Conservation (phyloP, 495 filamentous ascomycete genomes). For the Sporormia fimetaria region DNA sequence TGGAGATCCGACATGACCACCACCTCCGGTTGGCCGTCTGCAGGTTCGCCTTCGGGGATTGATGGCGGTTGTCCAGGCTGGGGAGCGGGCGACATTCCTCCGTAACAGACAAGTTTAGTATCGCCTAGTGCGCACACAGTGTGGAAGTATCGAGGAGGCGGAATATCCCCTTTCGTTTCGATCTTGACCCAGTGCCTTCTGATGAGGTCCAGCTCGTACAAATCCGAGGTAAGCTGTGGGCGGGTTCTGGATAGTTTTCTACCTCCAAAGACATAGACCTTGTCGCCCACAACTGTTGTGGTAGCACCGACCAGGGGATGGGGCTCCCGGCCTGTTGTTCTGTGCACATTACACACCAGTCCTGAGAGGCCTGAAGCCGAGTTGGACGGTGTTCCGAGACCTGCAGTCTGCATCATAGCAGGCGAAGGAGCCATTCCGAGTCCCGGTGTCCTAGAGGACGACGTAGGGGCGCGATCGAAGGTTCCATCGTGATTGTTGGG, state of each 20-base stretch:
- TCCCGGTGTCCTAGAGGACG: conserved; percentile 17
- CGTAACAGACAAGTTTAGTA: conserved; percentile 93
- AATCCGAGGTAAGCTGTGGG: conserved; percentile 72
- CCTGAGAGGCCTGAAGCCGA: conserved; percentile 55
- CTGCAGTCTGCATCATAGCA: conserved; percentile 24
- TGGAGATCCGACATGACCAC: conserved; percentile 98
- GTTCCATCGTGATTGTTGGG: conserved; percentile 38
- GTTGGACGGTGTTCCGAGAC: conserved; percentile 24
- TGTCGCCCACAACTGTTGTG: conserved; percentile 87
- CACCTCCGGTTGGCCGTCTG: conserved; percentile 73
- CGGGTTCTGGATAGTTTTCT: conserved; percentile 71
- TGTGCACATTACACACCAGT: conserved; percentile 84
- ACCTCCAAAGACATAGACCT: conserved; percentile 91
- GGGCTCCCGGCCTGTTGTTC: conserved; percentile 83
- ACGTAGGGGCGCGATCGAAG: conserved; percentile 43
- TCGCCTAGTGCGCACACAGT: conserved; percentile 87
- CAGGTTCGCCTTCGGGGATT: conserved; percentile 31
- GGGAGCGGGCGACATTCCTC: conserved; percentile 83
- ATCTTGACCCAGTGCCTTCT: conserved; percentile 85
- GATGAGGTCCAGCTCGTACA: conserved; percentile 89
- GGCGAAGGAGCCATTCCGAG: conserved; percentile 20
- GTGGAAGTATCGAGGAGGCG: conserved; percentile 90
- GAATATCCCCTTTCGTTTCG: conserved; percentile 72
- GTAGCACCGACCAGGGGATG: conserved; percentile 87
- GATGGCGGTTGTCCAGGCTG: conserved; percentile 30